Evolutionary conservation across 371 early-diverging fungal genomes (phyloP).

Genomic region (Mucor indicus): DNA sequence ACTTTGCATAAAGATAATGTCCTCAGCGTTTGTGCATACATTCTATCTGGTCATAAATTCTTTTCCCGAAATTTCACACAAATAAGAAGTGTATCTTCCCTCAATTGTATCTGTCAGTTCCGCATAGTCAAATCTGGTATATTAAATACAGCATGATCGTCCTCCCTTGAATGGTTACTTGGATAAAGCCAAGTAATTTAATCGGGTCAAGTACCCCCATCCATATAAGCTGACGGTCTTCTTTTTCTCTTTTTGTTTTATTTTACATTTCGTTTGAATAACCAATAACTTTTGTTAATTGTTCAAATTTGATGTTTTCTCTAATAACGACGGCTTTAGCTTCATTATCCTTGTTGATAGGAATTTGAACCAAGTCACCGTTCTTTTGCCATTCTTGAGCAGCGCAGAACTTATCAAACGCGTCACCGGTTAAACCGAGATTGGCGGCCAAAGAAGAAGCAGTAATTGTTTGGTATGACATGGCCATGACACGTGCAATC

Average conservation of each 20-base stretch:
- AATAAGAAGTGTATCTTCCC: too few species aligned
- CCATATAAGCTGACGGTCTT: too few species aligned
- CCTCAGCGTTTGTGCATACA: too few species aligned
- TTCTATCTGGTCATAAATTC: too few species aligned
- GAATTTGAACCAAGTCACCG: constrained; percentile 66
- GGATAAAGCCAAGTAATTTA: too few species aligned
- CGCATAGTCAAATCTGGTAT: too few species aligned
- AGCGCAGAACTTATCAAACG: constrained; percentile 57
- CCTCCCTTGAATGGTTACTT: too few species aligned
- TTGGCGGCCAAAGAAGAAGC: constrained; percentile 53
- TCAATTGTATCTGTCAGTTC: too few species aligned
- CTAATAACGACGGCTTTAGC: constrained; percentile 80
- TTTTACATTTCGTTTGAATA: constrained; percentile 63
- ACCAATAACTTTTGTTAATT: constrained; percentile 67
- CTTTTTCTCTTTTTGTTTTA: not conserved
- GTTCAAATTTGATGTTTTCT: constrained; percentile 87
- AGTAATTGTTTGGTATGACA: constrained; percentile 80
- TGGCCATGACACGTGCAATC: constrained; percentile 69
- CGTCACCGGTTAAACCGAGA: constrained; percentile 70
- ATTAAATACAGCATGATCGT: too few species aligned
- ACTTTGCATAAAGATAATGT: too few species aligned
- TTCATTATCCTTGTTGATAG: constrained; percentile 78
- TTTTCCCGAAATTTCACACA: too few species aligned
- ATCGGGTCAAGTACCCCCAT: too few species aligned
- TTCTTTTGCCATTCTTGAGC: constrained; percentile 68